Base-by-base conservation (phyloP, 257 asterid genomes). In the Penstemon newberryi region DNA sequence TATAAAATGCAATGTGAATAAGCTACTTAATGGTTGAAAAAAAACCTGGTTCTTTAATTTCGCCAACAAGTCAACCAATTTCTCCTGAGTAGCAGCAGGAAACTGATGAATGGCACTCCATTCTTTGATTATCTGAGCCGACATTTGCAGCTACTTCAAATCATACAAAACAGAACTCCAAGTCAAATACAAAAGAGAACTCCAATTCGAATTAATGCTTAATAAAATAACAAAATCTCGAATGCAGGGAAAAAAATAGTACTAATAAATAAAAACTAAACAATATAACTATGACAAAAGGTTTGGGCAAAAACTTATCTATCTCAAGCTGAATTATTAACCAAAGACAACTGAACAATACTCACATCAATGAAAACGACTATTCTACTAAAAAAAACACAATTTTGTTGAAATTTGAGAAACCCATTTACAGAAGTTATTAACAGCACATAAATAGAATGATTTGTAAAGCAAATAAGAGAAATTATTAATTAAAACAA, bases 31-130 rank as follows among this genome's bases (percentile, higher is more conserved):
- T 37, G 37, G 42, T 25, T 45, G 18, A 70, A 66, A 77, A 70
- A 72, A n/a, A 72, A 94, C 99, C 97, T 91, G 85, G 65, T 71
- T 79, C 83, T 94, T 94, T 59, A 94, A 75, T 71, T 88, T 89
- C 7, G 83, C 86, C 81, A 94, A 61, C 85, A 90, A 82, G 59
- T 87, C 95, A 68, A 83, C 91, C 92, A 94, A 68, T 75, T 89
- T 91, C 69, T 87, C 87, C 82, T 91, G 97, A 50, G 97, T 94
- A 43, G 96, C 95, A 13, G 86, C 82, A 10, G 99, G 99, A 73
- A 94, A 94, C 78, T 89, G 93, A 77, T 89, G 95, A 52, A 94
- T 83, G 54, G 93, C 91, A 13, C 86, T 73, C 99, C 99, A 94
- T 79, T 94, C 99, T 81, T 79, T 87, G 42, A 89, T 75, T 40